These are phyloP conservation scores for Shiraia sp. DNA, from an alignment of 2,329 filamentous ascomycete species.

Conservation along the genomic window DNA sequence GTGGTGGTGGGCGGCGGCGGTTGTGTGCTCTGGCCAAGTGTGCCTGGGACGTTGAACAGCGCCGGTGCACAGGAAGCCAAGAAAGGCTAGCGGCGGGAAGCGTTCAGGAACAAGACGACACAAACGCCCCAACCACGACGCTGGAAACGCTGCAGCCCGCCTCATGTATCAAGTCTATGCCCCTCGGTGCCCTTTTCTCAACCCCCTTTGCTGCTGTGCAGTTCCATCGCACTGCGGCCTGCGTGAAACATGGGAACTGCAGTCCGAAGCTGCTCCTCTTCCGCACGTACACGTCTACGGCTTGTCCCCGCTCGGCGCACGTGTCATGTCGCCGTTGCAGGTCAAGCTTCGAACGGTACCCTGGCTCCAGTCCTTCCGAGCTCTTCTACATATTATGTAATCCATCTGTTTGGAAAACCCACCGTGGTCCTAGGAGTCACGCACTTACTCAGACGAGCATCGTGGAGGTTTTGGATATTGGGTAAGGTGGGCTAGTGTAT, in stretches of 20 bases:
- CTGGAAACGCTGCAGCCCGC: constrained; percentile 13
- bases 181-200: constrained; percentile 8
- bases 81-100: no score
- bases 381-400: no score
- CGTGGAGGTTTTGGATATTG: no score
- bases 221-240: background rate
- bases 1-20: constrained; percentile 4
- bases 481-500: no score
- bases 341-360: constrained; percentile 9
- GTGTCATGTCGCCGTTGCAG: constrained; percentile 5
- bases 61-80: no score
- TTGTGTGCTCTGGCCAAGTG: constrained; percentile 1
- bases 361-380: constrained; percentile 1
- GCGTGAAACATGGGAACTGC: constrained; percentile 1
- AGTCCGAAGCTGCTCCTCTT: background rate
- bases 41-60: no score
- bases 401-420: no score
- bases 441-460: no score
- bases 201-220: no score
- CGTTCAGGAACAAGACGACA: no score
- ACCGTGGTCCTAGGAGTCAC: no score
- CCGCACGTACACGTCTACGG: background rate
- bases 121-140: constrained; percentile 7
- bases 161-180: constrained; percentile 11
- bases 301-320: constrained; percentile 1